Evolutionary conservation across 495 filamentous ascomycete species (phyloP), one percentile per base, ranked within the genome.

Genomic region (Podospora australis): DNA sequence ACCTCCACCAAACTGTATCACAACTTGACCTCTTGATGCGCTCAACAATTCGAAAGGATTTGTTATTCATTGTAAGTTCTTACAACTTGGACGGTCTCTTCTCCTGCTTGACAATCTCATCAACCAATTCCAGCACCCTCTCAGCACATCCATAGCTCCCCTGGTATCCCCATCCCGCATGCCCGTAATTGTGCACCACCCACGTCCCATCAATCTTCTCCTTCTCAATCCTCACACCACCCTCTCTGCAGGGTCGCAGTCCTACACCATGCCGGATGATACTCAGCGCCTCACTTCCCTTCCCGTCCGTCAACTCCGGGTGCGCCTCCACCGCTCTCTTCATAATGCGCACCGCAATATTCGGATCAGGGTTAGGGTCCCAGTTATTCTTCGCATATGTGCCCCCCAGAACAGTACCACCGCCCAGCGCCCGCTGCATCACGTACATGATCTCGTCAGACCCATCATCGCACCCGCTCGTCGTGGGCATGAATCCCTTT

Each of bases 111-210:
- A 63, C 11, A 17, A 70, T 50, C 57, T 86, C 82, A 32, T 84
- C 77, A 14, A 95, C 87, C 62, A 96, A 64, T 55, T 74, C 74
- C 21, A 85, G 77, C 1, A 81, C 84, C 39, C 76, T 72, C 54
- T 81, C 68, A 0, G 90, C 82, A 68, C 87, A 90, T 1, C 92
- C 92, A 65, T 87, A 99, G 14, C 81, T 86, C 20, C 81, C 78
- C 64, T 99, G 92, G 59, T 96, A 89, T 46, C 83, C 92, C 73
- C 89, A 96, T 0, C 92, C 92, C 0, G 87, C 90, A 70, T 96
- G 91, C 8, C 94, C 94, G 62, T 99, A 99, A 55, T 95, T 91
- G 62, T 99, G 92, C 51, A 99, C 88, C 8, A 95, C 80, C 69
- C 77, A 80, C 0, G 79, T 73, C 22, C 58, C 74, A n/a, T 76